These are phyloP conservation scores for Pythium apleroticum DNA, from an alignment of 352 stramenopile genomes.

Conservation along the genomic window DNA sequence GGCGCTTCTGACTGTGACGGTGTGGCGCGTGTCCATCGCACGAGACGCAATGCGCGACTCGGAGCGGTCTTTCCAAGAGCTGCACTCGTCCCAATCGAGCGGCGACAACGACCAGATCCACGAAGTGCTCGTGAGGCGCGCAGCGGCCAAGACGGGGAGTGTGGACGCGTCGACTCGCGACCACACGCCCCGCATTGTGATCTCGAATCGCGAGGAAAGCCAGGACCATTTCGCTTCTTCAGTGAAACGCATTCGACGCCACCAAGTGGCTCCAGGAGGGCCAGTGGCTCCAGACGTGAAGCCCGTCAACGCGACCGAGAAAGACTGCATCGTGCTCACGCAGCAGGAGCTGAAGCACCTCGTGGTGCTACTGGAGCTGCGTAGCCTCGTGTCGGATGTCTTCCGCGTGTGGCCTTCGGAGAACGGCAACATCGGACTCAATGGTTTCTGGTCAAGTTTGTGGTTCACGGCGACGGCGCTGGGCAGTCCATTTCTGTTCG, in stretches of 20 bases:
- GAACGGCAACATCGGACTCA: conserved; percentile 40
- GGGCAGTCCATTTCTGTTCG: conserved; percentile 27
- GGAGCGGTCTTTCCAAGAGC: conserved; percentile 24
- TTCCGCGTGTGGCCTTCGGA: conserved; percentile 35
- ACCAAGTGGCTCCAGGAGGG: conserved; percentile 17
- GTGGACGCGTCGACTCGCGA: neutral
- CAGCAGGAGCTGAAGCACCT: conserved; percentile 37
- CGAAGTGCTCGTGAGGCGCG: neutral
- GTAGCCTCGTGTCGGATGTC: conserved; percentile 15
- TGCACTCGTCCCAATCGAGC: conserved; percentile 20
- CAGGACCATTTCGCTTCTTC: neutral
- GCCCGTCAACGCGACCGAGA: neutral
- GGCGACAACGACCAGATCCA: conserved; percentile 13
- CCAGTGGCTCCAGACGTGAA: neutral
- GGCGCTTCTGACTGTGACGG: conserved; percentile 24
- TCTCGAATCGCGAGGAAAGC: conserved; percentile 12
- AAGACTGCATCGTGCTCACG: conserved; percentile 24
- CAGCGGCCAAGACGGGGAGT: neutral
- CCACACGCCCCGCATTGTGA: conserved; percentile 15
- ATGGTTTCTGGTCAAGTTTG: conserved; percentile 36
- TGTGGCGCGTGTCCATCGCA: conserved; percentile 35
- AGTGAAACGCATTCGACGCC: neutral
- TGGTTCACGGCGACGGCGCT: conserved; percentile 29
- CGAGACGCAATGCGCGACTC: conserved; percentile 33
- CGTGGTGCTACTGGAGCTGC: neutral